Percentiles rank a stretch among this genome's conserved stretches.
Conservation (phyloP, 2,329 filamentous ascomycete species). For the Dichotomopilus funicola region DNA sequence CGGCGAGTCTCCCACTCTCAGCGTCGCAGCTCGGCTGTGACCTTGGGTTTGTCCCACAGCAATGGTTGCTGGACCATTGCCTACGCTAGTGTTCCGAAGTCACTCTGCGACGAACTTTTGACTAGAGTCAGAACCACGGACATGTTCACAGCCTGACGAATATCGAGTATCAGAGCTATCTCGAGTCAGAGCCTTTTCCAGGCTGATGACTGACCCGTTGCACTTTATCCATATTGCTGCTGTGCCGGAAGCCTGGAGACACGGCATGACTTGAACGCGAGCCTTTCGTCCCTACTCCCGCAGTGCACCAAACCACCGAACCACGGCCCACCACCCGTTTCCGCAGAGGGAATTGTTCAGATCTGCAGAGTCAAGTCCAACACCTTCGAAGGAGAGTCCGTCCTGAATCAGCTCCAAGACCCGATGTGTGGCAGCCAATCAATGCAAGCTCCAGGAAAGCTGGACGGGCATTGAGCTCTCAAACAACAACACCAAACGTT, state of each 20-base stretch:
- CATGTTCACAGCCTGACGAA: not conserved
- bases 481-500: not conserved
- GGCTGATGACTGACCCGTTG: not conserved
- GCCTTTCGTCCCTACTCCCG: not conserved
- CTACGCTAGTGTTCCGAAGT: no score
- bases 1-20: not conserved
- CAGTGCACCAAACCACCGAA: not conserved
- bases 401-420: constrained; percentile 12
- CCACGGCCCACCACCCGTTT: no score
- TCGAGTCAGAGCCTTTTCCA: not conserved
- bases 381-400: constrained; percentile 10
- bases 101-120: no score
- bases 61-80: not conserved
- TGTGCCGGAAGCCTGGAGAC: not conserved
- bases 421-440: constrained; percentile 17
- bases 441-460: constrained; percentile 12
- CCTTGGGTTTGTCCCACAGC: no score
- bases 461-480: constrained; percentile 2
- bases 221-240: not conserved
- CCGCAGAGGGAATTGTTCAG: not conserved
- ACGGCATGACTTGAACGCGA: not conserved
- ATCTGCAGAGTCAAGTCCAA: constrained; percentile 19
- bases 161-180: no score
- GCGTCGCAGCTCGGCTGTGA: not conserved
- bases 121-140: not conserved